A percentile compares a stretch with the other conserved stretches of the same genome.
Evolutionary conservation across 148 eudicot genomes (phyloP).

Genomic region (Chenopodium suecicum): DNA sequence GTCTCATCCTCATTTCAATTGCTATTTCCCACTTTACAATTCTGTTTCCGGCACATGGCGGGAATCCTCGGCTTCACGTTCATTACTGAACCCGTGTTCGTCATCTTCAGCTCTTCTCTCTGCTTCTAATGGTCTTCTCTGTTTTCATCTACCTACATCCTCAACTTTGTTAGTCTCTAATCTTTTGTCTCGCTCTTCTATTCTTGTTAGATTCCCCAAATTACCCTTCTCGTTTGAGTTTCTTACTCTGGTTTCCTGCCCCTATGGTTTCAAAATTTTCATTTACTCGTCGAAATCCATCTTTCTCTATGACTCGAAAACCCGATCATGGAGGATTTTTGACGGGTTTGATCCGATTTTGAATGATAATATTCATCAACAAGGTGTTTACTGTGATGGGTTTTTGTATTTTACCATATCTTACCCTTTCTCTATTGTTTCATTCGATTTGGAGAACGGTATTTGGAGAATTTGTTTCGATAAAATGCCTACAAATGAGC

Average conservation of each 20-base stretch:
- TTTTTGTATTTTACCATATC: conserved; percentile 47
- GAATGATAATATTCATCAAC: conserved; percentile 38
- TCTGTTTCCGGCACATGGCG: conserved; percentile 46
- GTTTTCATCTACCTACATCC: conserved; percentile 47
- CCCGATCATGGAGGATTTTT: conserved; percentile 36
- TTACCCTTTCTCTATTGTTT: conserved; percentile 37
- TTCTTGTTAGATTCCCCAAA: conserved; percentile 40
- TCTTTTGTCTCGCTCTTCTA: conserved; percentile 37
- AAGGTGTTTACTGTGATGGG: conserved; percentile 45
- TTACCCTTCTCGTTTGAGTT: conserved; percentile 44
- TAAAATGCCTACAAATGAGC: conserved; percentile 33
- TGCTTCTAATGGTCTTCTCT: conserved; percentile 51
- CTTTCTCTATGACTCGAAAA: conserved; percentile 45
- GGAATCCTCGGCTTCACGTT: conserved; percentile 21
- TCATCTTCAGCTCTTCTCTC: conserved; percentile 39
- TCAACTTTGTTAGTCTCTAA: conserved; percentile 49
- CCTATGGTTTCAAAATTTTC: conserved; percentile 46
- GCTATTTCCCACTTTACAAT: conserved; percentile 47
- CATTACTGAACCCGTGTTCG: conserved; percentile 21
- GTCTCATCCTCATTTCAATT: conserved; percentile 54
- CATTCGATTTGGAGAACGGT: conserved; percentile 44
- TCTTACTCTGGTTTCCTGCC: conserved; percentile 35
- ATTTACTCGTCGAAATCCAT: conserved; percentile 26
- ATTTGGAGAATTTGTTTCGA: conserved; percentile 29
- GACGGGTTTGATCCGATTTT: conserved; percentile 24